Base-by-base conservation (phyloP, 2,329 filamentous ascomycete species). In the Ophiosphaerella narmari region DNA sequence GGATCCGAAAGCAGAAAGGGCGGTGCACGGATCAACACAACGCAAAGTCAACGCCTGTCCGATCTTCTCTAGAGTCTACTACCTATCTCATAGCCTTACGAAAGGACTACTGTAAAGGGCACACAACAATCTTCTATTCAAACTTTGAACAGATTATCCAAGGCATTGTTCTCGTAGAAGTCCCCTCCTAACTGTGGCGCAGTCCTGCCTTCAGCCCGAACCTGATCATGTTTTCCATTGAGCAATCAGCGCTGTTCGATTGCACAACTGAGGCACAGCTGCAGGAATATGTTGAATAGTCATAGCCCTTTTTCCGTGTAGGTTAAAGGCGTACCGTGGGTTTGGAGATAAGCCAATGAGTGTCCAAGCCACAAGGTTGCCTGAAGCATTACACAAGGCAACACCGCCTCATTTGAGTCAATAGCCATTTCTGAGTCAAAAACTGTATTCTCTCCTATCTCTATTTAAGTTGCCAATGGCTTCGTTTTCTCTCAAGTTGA, bases 371-470 rank as follows among this genome's bases (percentile, higher is more conserved):
- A 29, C 52, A 46, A 63, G 62, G 66, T 55, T 65, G 60, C 62
- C 65, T 65, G 54, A 52, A 67, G 18, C 11, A 31, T 11, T 12
- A 32, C 26, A n/a, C 29, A 42, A 48, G 62, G 65, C 65, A 68
- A 43, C 63, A 56, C 54, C 57, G 53, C 57, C 53, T 43, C 54
- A 43, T 52, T 61, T 64, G 57, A 65, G 50, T 63, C 65, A 65
- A 60, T 37, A 37, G 43, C 29, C 43, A 21, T 21, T 46, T 39
- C 35, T 63, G 58, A 63, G 44, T 66, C 63, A 64, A 47, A 23
- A n/a, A 23, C 21, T 37, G 18, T 18, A 38, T 23, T 34, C 8
- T 21, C 38, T 29, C 35, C 14, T 35, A 11, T 18, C 41, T 12
- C 7, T 24, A 26, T 46, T 26, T 52, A 34, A 44, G 16, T 8